Evolutionary conservation across 768 basidiomycete species (phyloP).

Genomic region (Tephrocybe rancida): DNA sequence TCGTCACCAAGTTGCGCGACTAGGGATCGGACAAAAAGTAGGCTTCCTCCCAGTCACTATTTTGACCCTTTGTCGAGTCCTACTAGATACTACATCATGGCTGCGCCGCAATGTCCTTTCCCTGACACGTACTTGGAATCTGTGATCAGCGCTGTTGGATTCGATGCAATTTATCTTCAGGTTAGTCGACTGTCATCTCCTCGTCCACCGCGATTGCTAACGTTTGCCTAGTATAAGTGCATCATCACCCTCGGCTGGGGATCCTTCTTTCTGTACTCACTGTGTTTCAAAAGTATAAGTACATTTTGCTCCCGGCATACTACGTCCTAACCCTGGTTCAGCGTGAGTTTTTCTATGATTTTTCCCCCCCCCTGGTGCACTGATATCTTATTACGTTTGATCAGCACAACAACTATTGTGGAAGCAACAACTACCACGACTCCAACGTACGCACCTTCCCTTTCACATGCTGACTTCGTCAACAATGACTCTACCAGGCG

Average conservation of each 20-base stretch:
- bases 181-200: not conserved
- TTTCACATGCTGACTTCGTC: constrained; percentile 1
- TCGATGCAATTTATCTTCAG: constrained; percentile 69
- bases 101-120: constrained; percentile 67
- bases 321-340: not conserved
- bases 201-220: not conserved
- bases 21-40: constrained; percentile 48
- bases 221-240: constrained; percentile 12
- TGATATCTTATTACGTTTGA: not conserved
- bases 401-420: constrained; percentile 34
- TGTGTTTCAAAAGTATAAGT: constrained; percentile 11
- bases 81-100: constrained; percentile 64
- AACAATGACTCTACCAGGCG: constrained; percentile 36
- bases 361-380: not conserved
- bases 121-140: constrained; percentile 64
- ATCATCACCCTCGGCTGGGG: not conserved
- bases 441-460: constrained; percentile 32
- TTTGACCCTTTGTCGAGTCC: not conserved
- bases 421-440: constrained; percentile 55
- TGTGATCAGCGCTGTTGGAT: constrained; percentile 60
- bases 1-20: constrained; percentile 56
- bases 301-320: not conserved
- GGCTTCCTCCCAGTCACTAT: not conserved
- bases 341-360: constrained; percentile 13
- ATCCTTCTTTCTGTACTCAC: not conserved